A percentile compares a stretch with the other conserved stretches of the same genome.
These are phyloP conservation scores for Trametes hirsuta DNA, from an alignment of 1,284 basidiomycete genomes.

Conservation along the genomic window DNA sequence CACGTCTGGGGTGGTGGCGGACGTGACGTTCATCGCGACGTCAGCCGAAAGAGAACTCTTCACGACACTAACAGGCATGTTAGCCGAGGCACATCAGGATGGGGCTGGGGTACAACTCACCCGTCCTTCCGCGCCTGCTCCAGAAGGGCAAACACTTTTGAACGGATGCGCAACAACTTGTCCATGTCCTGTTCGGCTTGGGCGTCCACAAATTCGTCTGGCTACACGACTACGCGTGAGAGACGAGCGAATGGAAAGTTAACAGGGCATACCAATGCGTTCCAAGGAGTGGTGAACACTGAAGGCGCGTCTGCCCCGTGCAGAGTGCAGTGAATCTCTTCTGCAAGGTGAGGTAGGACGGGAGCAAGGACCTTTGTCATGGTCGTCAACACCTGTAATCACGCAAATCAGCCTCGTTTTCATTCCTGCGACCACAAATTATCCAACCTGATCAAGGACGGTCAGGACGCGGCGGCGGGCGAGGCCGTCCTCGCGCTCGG, in stretches of 20 bases:
- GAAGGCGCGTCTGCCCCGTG: constrained; percentile 44
- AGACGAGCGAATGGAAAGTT: not conserved
- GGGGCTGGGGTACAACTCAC: constrained; percentile 43
- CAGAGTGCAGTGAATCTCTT: constrained; percentile 77
- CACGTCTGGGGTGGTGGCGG: constrained; percentile 45
- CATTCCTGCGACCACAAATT: not conserved
- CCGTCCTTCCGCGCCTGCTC: constrained; percentile 74
- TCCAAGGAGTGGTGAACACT: constrained; percentile 69
- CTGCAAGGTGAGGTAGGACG: constrained; percentile 89
- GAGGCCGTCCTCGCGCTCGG: constrained; percentile 54
- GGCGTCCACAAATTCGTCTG: constrained; percentile 57
- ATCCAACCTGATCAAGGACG: constrained; percentile 69
- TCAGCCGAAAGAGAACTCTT: constrained; percentile 76
- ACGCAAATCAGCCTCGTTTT: not conserved
- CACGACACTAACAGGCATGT: constrained; percentile 51
- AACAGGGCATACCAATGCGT: constrained; percentile 43
- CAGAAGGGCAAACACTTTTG: constrained; percentile 59
- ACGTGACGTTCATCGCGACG: constrained; percentile 39
- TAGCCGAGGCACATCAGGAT: not conserved
- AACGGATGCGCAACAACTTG: constrained; percentile 56
- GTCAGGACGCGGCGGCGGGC: constrained; percentile 71
- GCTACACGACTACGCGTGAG: not conserved
- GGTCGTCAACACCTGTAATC: constrained; percentile 63
- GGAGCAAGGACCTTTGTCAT: constrained; percentile 83
- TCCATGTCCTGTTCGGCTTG: constrained; percentile 62